These are phyloP conservation scores for Panicum miliaceum DNA, from an alignment of 176 grass and related monocot species.

Conservation along the genomic window DNA sequence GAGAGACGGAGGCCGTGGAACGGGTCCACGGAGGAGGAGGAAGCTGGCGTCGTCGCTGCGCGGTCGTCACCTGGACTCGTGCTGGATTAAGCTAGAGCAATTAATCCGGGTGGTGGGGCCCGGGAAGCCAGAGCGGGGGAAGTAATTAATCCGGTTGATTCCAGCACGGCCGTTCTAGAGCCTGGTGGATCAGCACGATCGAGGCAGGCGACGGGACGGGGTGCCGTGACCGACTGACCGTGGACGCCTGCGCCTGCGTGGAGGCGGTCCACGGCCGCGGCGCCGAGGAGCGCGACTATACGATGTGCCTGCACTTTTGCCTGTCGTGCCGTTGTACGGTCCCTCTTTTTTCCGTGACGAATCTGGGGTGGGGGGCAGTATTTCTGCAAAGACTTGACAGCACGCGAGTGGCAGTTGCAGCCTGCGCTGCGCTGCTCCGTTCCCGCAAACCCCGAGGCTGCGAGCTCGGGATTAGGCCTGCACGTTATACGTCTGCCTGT, in stretches of 20 bases:
- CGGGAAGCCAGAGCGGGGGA: background rate
- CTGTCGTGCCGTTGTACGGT: background rate
- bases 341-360: background rate
- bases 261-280: slow-evolving; percentile 13
- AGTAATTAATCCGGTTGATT: slow-evolving; percentile 6
- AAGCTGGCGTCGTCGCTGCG: background rate
- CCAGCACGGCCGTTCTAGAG: slow-evolving; percentile 2
- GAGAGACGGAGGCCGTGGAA: accelerated
- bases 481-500: slow-evolving; percentile 5
- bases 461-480: background rate
- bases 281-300: background rate
- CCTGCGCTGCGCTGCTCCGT: background rate
- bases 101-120: background rate
- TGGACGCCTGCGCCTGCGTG: background rate
- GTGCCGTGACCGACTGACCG: no score
- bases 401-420: background rate
- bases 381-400: slow-evolving; percentile 1
- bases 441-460: background rate
- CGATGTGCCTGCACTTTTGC: slow-evolving; percentile 16
- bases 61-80: slow-evolving; percentile 44
- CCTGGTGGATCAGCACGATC: background rate
- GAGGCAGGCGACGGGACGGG: background rate
- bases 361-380: background rate
- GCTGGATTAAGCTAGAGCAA: slow-evolving; percentile 16
- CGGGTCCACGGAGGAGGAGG: background rate